These are phyloP conservation scores for Ammopiptanthus mongolicus DNA, from an alignment of 306 rosid species.

Conservation along the genomic window DNA sequence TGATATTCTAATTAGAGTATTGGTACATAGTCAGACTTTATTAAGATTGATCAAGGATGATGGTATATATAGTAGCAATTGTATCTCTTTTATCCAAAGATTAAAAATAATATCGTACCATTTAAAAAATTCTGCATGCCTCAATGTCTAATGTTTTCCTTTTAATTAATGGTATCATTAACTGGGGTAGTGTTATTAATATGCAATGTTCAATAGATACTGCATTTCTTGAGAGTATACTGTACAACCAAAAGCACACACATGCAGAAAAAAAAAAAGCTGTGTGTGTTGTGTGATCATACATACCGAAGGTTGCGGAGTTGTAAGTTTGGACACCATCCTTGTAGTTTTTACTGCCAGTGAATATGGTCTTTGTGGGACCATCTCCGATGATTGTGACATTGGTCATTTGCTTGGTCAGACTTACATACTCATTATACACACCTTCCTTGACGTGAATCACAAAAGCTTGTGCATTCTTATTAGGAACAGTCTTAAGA, in stretches of 20 bases:
- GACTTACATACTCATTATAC: conserved; percentile 36
- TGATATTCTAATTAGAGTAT: too few relatives aligned
- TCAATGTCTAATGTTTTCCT: too few relatives aligned
- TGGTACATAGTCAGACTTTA: too few relatives aligned
- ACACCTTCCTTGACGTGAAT: conserved; percentile 66
- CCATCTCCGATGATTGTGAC: conserved; percentile 75
- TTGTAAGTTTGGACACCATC: conserved; percentile 51
- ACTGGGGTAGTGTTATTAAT: not conserved
- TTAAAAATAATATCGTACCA: too few relatives aligned
- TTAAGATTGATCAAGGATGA: too few relatives aligned
- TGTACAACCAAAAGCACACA: not conserved
- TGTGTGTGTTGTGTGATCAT: not conserved
- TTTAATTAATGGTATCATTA: not conserved
- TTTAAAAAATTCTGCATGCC: too few relatives aligned
- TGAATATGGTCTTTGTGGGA: conserved; percentile 55
- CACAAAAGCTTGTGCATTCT: conserved; percentile 41
- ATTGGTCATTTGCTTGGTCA: conserved; percentile 29
- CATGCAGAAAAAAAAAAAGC: too few relatives aligned
- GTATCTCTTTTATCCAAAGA: too few relatives aligned
- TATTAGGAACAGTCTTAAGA: conserved; percentile 40
- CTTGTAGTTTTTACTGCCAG: conserved; percentile 27
- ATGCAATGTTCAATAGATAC: not conserved
- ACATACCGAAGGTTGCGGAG: conserved; percentile 63
- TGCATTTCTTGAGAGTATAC: not conserved
- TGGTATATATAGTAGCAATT: too few relatives aligned